phyloP scores from a whole-genome alignment of 257 asterid genomes.

The Solanum paucissectum region DNA sequence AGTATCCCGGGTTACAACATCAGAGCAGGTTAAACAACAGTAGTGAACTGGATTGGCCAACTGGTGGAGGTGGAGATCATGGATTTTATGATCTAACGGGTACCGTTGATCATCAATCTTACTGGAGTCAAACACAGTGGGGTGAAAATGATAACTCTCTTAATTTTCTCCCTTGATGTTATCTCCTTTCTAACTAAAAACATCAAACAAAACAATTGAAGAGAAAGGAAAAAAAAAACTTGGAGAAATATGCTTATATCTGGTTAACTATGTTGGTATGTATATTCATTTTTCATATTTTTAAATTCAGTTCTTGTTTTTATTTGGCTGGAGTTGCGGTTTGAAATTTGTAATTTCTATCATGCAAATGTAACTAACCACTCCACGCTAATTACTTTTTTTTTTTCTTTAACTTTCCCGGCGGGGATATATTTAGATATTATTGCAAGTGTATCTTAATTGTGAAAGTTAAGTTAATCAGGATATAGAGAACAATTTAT shows the following conservation, averaged over 20 bases:
- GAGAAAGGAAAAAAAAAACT: neutral
- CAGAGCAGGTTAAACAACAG: conserved; percentile 14
- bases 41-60: conserved; percentile 43
- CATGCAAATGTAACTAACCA: neutral
- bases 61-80: conserved; percentile 30
- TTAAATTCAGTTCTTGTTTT: neutral
- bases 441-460: neutral
- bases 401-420: neutral
- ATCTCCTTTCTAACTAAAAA: conserved; percentile 6
- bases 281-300: neutral
- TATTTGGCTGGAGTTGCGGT: neutral
- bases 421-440: neutral
- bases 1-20: conserved; percentile 14
- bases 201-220: neutral
- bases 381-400: conserved; percentile 3
- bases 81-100: conserved; percentile 65
- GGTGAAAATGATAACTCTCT: conserved; percentile 51
- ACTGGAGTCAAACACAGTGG: conserved; percentile 76
- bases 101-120: conserved; percentile 56
- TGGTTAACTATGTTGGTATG: conserved; percentile 5
- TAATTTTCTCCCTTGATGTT: conserved; percentile 40
- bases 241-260: neutral
- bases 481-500: conserved; percentile 1
- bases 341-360: neutral
- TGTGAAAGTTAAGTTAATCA: neutral